Evolutionary conservation across 257 asterid genomes (phyloP), one percentile per base, ranked within the genome.

Genomic region (Scutellaria galericulata): DNA sequence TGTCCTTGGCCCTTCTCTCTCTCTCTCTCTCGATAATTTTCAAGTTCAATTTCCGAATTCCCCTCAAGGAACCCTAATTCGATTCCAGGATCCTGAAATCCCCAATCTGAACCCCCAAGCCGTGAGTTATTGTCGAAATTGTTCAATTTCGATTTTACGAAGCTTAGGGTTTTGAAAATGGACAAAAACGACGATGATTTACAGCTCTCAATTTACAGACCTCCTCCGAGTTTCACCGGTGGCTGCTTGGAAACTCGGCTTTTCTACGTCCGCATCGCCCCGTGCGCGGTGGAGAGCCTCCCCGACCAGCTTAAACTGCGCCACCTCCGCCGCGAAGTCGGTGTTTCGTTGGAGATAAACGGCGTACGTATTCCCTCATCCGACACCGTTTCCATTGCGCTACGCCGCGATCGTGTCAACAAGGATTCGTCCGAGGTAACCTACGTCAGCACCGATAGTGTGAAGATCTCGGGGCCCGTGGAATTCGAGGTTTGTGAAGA

Each of bases 351-450:
- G 15, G 94, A 89, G 45, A 84, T 91, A 70, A 91, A 91, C 72
- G 89, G 94, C 7, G 65, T 71, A 4, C 88, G 89, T 7, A 39
- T 86, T 75, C 87, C 90, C 8, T 77, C 96, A 0, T 78, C 90
- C 9, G 90, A 89, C 59, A 40, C 87, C 15, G 96, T 85, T 8
- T 75, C 79, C 40, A 80, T 89, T 67, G 48, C 80, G 64, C 89
- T 91, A 42, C 94, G 94, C 12, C 89, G 96, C 13, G 97, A 91
- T 80, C 96, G 94, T 27, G 80, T 89, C 22, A 85, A 87, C 10
- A 86, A 75, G 83, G 94, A 87, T 48, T 82, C 88, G 0, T 86
- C 89, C n/a, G 97, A 92, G 96, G 97, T 86, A 8, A 89, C 97
- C 6, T 92, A 86, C 64, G 96, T 92, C 50, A 86, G 94, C 74